Conservation (phyloP, 352 stramenopile species). For the Phytopythium delawarense region DNA sequence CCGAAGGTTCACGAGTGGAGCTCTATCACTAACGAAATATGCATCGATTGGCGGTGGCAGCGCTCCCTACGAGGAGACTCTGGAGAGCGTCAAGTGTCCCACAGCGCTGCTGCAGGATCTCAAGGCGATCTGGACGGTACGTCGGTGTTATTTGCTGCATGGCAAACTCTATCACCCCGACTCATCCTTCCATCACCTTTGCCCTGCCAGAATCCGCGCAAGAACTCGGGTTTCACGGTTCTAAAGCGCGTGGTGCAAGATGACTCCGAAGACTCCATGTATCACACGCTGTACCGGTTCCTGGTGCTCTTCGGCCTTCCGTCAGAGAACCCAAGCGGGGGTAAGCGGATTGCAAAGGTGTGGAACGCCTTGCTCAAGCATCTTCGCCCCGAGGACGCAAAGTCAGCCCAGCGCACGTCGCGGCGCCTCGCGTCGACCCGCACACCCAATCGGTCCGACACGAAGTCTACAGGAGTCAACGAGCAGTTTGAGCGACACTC, state of each 20-base stretch:
- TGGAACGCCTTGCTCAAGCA: conserved; percentile 62
- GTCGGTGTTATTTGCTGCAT: conserved; percentile 5
- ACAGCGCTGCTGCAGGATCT: conserved; percentile 77
- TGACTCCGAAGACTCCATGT: conserved; percentile 85
- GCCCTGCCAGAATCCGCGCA: conserved; percentile 31
- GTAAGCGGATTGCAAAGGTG: conserved; percentile 38
- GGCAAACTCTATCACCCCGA: neutral
- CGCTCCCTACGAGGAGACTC: conserved; percentile 97
- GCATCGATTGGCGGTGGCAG: conserved; percentile 22
- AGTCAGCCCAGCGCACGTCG: conserved; percentile 11
- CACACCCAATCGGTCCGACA: neutral
- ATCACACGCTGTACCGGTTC: conserved; percentile 95
- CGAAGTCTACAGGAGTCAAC: conserved; percentile 1
- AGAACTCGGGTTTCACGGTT: conserved; percentile 63
- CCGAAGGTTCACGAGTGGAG: neutral
- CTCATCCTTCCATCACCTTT: neutral
- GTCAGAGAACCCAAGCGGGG: conserved; percentile 36
- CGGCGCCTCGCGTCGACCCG: conserved; percentile 17
- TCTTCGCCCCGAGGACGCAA: conserved; percentile 37
- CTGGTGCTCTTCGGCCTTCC: conserved; percentile 95
- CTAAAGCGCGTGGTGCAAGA: conserved; percentile 53
- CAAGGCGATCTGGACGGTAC: conserved; percentile 86
- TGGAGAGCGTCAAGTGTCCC: conserved; percentile 92
- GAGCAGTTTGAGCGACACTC: conserved; percentile 40
- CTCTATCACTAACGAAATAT: conserved; percentile 4